Evolutionary conservation across 2,329 filamentous ascomycete species (phyloP), one percentile per base, ranked within the genome.

Genomic region (Aspergillus felis): DNA sequence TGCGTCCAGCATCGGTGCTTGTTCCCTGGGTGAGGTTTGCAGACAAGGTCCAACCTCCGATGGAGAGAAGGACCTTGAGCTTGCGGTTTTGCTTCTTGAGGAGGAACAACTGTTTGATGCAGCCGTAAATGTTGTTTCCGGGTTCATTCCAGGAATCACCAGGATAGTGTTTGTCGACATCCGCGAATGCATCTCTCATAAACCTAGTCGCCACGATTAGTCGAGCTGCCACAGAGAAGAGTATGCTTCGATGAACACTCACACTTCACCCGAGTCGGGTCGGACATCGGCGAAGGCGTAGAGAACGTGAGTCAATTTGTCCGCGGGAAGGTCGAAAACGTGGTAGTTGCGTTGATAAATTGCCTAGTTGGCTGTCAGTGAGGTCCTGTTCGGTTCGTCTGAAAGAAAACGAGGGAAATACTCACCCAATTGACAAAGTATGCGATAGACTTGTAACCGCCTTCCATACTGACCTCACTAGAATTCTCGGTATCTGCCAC

Each of bases 201-300:
- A 71, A 76, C 12, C 74, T 76, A 9, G 55, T 35, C 56, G 25
- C 17, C 32, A 54, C n/a, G 28, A 48, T 66, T 48, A 61, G 57
- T 48, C 12, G n/a, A n/a, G 46, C 24, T 28, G 14, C 27, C 20
- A 50, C 24, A 41, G n/a, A 29, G 55, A 32, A 46, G n/a, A 27
- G 27, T 46, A 29, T 28, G 42, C 44, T 25, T 24, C 12, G 22
- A 57, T 27, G 12, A 24, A 49, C n/a, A 61, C 69, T 61, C 79
- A 89, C 78, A 93, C 90, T 77, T 94, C 90, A 53, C 92, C 92
- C 44, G 82, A 85, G 3, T 92, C 90, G 3, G 87, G 83, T 1
- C 86, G 84, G 57, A 96, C 85, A 72, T 96, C 94, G 68, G 90
- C 92, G 76, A 97, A 97, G 9, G 92, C 82, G 66, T 96, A 96